Conservation (phyloP, 2,329 filamentous ascomycete genomes). For the Leptographium galeiforme region DNA sequence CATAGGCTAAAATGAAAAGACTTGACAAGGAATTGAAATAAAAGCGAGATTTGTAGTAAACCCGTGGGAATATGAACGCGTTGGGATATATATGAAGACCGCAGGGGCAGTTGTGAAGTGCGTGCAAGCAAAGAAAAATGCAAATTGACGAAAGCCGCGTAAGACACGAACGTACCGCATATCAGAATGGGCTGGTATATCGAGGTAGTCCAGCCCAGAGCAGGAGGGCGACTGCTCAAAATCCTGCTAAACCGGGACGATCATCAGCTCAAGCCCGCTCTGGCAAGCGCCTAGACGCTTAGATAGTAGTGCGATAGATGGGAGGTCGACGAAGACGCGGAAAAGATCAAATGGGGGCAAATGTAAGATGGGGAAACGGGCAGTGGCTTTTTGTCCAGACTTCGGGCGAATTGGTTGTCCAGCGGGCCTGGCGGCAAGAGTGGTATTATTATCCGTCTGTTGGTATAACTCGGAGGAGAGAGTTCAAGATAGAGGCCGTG, state of each 20-base stretch:
- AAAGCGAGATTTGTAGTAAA: neutral
- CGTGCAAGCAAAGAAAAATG: neutral
- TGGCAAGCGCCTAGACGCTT: neutral
- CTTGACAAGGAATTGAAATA: neutral
- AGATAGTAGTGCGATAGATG: neutral
- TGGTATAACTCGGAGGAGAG: conserved; percentile 3
- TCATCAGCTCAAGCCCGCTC: conserved; percentile 11
- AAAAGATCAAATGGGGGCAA: neutral
- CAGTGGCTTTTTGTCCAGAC: neutral
- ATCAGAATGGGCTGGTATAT: conserved; percentile 36
- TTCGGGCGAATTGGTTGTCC: no score
- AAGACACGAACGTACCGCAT: conserved; percentile 35
- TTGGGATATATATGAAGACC: no score
- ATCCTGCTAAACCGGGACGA: conserved; percentile 26
- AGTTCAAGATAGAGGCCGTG: conserved; percentile 1
- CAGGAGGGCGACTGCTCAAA: conserved; percentile 38
- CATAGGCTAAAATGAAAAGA: neutral
- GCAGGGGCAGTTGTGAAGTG: no score
- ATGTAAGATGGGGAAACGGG: neutral
- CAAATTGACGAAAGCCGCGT: neutral
- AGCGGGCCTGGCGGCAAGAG: neutral
- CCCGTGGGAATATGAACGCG: no score
- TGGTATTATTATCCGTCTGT: neutral
- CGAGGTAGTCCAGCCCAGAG: conserved; percentile 39
- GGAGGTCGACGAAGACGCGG: neutral